These are phyloP conservation scores for Colletotrichum melonis DNA, from an alignment of 2,329 filamentous ascomycete genomes.

Conservation along the genomic window DNA sequence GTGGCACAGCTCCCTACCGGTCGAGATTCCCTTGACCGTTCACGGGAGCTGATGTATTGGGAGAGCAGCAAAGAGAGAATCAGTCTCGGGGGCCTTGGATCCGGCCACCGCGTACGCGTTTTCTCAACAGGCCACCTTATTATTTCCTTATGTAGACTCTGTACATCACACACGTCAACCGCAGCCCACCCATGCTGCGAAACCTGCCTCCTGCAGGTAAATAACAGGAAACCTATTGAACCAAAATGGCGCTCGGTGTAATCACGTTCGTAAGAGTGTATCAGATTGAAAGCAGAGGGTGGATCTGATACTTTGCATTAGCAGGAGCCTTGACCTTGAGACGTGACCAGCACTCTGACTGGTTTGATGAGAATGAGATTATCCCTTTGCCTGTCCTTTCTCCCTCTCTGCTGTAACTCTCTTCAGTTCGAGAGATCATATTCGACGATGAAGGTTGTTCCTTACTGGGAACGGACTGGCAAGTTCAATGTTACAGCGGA, in stretches of 20 bases:
- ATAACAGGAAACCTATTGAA: slow-evolving; percentile 26
- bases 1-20: not conserved
- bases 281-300: not conserved
- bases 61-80: slow-evolving; percentile 16
- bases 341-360: not conserved
- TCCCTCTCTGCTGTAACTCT: not conserved
- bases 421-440: not conserved
- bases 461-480: not conserved
- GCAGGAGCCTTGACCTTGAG: not conserved
- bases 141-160: slow-evolving; percentile 38
- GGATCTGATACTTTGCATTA: not conserved
- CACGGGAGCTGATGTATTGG: slow-evolving; percentile 13
- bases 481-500: not conserved
- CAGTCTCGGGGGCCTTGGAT: slow-evolving; percentile 5
- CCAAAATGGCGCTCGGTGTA: not conserved
- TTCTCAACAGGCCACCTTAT: slow-evolving; percentile 29
- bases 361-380: no score
- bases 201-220: slow-evolving; percentile 34
- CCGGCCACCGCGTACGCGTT: slow-evolving; percentile 9
- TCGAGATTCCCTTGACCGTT: not conserved
- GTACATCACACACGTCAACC: slow-evolving; percentile 36
- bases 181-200: slow-evolving; percentile 28
- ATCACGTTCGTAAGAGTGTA: not conserved
- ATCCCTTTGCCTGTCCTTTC: not conserved
- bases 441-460: not conserved